Conservation (phyloP, 352 stramenopile genomes). For the Phytophthora cryptogea region DNA sequence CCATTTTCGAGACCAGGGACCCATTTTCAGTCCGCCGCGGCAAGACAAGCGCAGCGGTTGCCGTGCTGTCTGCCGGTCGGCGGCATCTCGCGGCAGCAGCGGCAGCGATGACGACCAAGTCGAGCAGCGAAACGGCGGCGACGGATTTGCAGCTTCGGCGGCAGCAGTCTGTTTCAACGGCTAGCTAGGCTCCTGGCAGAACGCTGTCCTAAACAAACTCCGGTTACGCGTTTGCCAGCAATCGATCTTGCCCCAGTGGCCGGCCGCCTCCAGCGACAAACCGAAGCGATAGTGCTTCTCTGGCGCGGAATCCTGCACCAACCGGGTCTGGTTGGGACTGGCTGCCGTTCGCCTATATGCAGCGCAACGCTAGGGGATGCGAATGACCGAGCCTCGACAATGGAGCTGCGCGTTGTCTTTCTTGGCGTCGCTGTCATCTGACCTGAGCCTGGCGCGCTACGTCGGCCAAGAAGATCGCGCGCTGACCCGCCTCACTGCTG, state of each 20-base stretch:
- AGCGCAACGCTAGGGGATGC: background rate
- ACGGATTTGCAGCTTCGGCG: background rate
- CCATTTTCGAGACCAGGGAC: background rate
- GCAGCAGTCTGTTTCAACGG: background rate
- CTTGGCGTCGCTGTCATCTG: background rate
- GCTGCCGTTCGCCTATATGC: background rate
- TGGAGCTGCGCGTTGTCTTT: background rate
- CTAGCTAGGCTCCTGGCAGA: background rate
- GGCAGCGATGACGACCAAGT: background rate
- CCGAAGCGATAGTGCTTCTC: background rate
- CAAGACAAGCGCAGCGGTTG: background rate
- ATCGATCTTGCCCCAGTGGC: background rate
- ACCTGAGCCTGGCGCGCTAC: background rate
- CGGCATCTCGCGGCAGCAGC: background rate
- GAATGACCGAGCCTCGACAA: background rate
- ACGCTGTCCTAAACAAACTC: background rate
- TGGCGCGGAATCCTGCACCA: background rate
- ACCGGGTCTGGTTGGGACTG: background rate
- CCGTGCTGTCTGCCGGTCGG: background rate
- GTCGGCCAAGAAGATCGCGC: constrained; percentile 1
- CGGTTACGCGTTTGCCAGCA: background rate
- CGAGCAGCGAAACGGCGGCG: background rate
- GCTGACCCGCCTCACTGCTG: background rate
- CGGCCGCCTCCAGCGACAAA: background rate
- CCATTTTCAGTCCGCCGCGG: background rate